Conservation (phyloP, 441 rosid genomes). For the Arabidopsis lyrata region DNA sequence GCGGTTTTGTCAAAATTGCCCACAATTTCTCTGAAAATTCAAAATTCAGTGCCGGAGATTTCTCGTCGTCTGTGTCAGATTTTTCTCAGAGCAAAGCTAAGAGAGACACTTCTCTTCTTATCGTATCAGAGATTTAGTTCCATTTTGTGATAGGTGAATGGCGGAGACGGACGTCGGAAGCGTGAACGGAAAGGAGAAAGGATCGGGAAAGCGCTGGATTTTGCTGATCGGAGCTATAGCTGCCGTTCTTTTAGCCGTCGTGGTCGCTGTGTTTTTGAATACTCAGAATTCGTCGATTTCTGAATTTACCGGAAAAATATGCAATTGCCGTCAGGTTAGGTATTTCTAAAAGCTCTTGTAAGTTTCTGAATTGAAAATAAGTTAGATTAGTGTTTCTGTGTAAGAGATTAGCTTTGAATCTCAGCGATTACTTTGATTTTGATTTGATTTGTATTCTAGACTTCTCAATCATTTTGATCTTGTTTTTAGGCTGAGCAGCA, state of each 20-base stretch:
- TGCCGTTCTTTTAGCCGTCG: conserved; percentile 53
- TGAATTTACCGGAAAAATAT: conserved; percentile 43
- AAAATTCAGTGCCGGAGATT: conserved; percentile 17
- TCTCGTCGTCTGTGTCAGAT: conserved; percentile 27
- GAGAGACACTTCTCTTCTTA: not conserved
- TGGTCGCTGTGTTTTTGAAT: conserved; percentile 42
- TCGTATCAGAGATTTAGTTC: conserved; percentile 13
- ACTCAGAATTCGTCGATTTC: conserved; percentile 44
- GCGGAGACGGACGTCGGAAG: conserved; percentile 36
- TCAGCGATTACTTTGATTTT: not conserved
- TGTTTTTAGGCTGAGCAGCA: conserved; percentile 48
- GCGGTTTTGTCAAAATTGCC: conserved; percentile 19
- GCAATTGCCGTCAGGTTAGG: conserved; percentile 62
- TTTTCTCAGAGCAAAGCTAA: conserved; percentile 13
- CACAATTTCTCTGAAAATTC: conserved; percentile 1
- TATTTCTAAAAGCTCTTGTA: not conserved
- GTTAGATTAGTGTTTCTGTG: conserved; percentile 2
- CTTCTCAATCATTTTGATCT: not conserved
- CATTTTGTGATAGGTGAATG: conserved; percentile 12
- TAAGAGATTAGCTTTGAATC: conserved; percentile 24
- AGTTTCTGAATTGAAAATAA: conserved; percentile 11
- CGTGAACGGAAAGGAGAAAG: conserved; percentile 32
- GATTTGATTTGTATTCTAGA: conserved; percentile 1
- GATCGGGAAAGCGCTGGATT: conserved; percentile 45
- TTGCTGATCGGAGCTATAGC: conserved; percentile 51